A percentile compares a stretch with the other conserved stretches of the same genome.
Evolutionary conservation across 2,329 filamentous ascomycete species (phyloP).

Genomic region (Neofusicoccum ribis): DNA sequence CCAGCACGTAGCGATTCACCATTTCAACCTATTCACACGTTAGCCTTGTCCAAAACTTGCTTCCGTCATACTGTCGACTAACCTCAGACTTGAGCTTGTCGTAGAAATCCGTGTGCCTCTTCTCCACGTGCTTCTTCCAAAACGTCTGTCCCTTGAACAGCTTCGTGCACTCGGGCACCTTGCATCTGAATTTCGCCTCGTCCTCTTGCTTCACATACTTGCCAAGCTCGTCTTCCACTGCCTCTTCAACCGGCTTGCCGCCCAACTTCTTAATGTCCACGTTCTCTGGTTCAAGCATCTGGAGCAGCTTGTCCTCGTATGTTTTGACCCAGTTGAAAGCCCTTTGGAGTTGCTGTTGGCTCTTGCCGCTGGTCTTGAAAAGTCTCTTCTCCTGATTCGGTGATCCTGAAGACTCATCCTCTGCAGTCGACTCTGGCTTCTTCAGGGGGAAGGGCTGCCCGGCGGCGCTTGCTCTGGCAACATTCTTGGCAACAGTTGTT

Average conservation of each 20-base stretch:
- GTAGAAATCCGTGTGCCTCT: conserved; percentile 87
- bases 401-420: conserved; percentile 64
- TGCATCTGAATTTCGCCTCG: conserved; percentile 94
- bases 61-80: conserved; percentile 40
- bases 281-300: conserved; percentile 86
- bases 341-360: conserved; percentile 86
- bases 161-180: conserved; percentile 93
- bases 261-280: conserved; percentile 89
- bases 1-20: conserved; percentile 91
- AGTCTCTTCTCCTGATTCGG: conserved; percentile 73
- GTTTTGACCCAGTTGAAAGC: conserved; percentile 99
- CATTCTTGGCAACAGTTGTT: conserved; percentile 77
- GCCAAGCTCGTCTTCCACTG: conserved; percentile 77
- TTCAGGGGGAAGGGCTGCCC: conserved; percentile 83
- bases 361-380: conserved; percentile 66
- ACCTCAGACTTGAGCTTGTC: conserved; percentile 81
- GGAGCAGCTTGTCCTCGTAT: conserved; percentile 93
- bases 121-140: conserved; percentile 97
- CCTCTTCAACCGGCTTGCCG: conserved; percentile 82
- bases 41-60: conserved; percentile 5
- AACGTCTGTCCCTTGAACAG: conserved; percentile 97
- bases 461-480: conserved; percentile 78
- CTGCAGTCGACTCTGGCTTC: conserved; percentile 66
- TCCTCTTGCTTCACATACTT: conserved; percentile 97
- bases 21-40: conserved; percentile 67